A percentile compares a stretch with the other conserved stretches of the same genome.
phyloP scores from a whole-genome alignment of 305 asterid genomes.

The Plantago coronopus region DNA sequence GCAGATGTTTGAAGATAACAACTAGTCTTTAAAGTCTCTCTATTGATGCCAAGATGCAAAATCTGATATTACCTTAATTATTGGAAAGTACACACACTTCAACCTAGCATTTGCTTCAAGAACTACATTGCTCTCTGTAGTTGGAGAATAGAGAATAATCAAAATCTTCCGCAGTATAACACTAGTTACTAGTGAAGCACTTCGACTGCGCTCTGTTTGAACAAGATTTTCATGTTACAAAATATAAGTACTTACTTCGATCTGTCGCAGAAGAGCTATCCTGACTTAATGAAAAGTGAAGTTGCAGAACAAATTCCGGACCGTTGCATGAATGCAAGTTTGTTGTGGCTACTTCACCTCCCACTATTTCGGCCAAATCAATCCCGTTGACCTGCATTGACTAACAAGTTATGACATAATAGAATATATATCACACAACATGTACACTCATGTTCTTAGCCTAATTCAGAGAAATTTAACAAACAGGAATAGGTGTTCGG shows the following conservation, averaged over 20 bases:
- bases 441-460: not conserved
- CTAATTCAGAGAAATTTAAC: not conserved
- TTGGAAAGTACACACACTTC: conserved; percentile 68
- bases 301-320: conserved; percentile 49
- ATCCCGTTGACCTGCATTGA: conserved; percentile 56
- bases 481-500: not conserved
- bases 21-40: conserved; percentile 8
- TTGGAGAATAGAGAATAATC: conserved; percentile 22
- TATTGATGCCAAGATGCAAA: conserved; percentile 15
- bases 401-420: conserved; percentile 14
- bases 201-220: conserved; percentile 1
- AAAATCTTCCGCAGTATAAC: conserved; percentile 15
- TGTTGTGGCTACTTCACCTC: conserved; percentile 71
- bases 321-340: conserved; percentile 63
- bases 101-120: conserved; percentile 71
- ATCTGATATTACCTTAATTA: conserved; percentile 37
- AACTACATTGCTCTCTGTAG: conserved; percentile 36
- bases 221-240: conserved; percentile 8
- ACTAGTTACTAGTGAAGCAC: conserved; percentile 9
- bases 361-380: conserved; percentile 46
- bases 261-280: conserved; percentile 23
- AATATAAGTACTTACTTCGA: conserved; percentile 36
- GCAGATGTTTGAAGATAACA: conserved; percentile 6
- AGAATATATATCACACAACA: not conserved
- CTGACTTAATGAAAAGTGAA: conserved; percentile 34